Base-by-base conservation (phyloP, 2,329 filamentous ascomycete species). In the Botryotinia calthae region DNA sequence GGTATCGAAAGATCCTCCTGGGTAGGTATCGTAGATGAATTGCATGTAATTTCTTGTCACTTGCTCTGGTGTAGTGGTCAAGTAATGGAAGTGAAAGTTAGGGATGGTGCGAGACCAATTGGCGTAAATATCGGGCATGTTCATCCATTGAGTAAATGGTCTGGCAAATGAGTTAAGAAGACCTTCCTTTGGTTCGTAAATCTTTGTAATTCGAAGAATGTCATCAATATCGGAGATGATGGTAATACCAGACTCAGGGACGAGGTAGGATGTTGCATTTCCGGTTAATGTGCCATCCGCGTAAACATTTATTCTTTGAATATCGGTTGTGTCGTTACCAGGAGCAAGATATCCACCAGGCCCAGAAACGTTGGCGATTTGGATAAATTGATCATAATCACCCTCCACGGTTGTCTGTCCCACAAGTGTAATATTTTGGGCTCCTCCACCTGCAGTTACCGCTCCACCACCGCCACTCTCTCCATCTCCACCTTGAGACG, bases 61-160 rank as follows among this genome's bases (percentile, higher is more conserved):
- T 80, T 95, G 92, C 82, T 94, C 92, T 0, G 92, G 92, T 0
- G 92, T 93, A 0, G 92, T 95, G 0, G 92, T 95, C 31, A 95
- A 85, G 82, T 95, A 95, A 82, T 94, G 92, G 84, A 94, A 95
- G 80, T 94, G 92, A 75, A 90, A 85, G 78, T 93, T 86, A 0
- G 88, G 86, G 22, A 93, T 84, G 34, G 85, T 87, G n/a, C 83
- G 82, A 1, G 87, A 89, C 91, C 92, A 94, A 79, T 93, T 93
- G 76, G 89, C 88, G 80, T 93, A 95, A 76, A 94, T 90, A 3
- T 89, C 85, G 0, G 92, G 92, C 93, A 95, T 95, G 82, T 94
- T 91, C 85, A 91, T 85, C 92, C 92, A 95, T 0, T 88, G 85
- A 0, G 85, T 86, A 80, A 93, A 95, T 0, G 90, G 85, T 6